Base-by-base conservation (phyloP, 805 yeast genomes). In the Candida caryicola region DNA sequence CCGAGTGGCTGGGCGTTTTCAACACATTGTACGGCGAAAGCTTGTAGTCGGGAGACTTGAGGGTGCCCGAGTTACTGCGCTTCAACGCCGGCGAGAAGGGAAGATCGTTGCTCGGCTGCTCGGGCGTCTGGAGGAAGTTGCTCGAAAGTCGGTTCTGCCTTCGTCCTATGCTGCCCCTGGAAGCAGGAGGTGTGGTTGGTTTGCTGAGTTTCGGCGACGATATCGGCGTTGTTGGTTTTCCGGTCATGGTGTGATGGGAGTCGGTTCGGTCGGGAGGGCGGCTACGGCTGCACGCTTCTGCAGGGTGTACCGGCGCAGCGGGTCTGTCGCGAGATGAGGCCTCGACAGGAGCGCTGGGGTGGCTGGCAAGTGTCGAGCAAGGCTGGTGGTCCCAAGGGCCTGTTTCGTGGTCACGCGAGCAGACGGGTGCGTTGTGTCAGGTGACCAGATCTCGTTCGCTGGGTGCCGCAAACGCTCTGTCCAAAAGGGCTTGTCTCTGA, bases 71-170 rank as follows among this genome's bases (percentile, higher is more conserved):
- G 37, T 46, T 59, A 33, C 62, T 51, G 17, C 72, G 46, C 40
- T 68, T 68, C 34, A 60, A 45, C n/a, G 66, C 56, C 4, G 74
- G 74, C 8, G 69, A 59, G 37, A 64, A 58, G 27, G 72, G 72
- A 15, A 65, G 41, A 23, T 54, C 57, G n/a, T 29, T 39, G 17
- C 13, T 6, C 13, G 28, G 34, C 30, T 60, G 66, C 23, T 67
- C 73, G 1, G 73, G 72, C 3, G 73, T 67, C 19, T 56, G 49
- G 23, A 67, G 52, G 33, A 54, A 59, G 26, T 41, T 36, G 7
- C 59, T 55, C 38, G 66, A 59, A 12, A 59, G 43, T 18, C 69
- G 48, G 33, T 54, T 54, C 36, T 17, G 39, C 37, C 50, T 44
- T 23, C 31, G 31, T 21, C 38, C 39, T 9, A 47, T 23, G 36